Evolutionary conservation across 2,329 filamentous ascomycete genomes (phyloP).

Genomic region (Diplodia intermedia): DNA sequence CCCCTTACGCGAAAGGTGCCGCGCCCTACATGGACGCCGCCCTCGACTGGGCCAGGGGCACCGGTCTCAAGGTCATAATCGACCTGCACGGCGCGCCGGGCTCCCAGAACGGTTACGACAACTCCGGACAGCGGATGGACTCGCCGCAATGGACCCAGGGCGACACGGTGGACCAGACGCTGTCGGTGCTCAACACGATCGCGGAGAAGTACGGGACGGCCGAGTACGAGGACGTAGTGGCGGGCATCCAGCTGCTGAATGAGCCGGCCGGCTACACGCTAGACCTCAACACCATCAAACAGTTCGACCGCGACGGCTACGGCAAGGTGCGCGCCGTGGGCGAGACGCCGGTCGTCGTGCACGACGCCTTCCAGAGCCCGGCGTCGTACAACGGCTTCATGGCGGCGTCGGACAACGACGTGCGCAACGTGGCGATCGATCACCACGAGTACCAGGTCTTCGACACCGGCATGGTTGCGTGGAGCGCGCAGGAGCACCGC

Average conservation of each 20-base stretch:
- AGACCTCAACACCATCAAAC: slow-evolving; percentile 54
- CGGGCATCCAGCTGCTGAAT: slow-evolving; percentile 64
- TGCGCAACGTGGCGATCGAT: slow-evolving; percentile 66
- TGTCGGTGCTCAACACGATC: slow-evolving; percentile 64
- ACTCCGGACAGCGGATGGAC: slow-evolving; percentile 60
- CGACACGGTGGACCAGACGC: slow-evolving; percentile 57
- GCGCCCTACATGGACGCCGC: slow-evolving; percentile 62
- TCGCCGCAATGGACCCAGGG: slow-evolving; percentile 56
- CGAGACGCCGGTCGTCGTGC: slow-evolving; percentile 62
- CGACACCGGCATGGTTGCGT: slow-evolving; percentile 57
- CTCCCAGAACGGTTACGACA: slow-evolving; percentile 68
- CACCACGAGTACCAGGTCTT: slow-evolving; percentile 75
- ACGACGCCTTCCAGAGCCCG: slow-evolving; percentile 63
- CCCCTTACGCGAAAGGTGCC: slow-evolving; percentile 61
- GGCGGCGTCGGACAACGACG: slow-evolving; percentile 54
- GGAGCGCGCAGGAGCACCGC: slow-evolving; percentile 61
- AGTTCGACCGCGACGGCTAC: slow-evolving; percentile 64
- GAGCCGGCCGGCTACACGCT: slow-evolving; percentile 61
- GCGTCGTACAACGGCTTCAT: slow-evolving; percentile 68
- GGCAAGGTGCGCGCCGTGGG: slow-evolving; percentile 55
- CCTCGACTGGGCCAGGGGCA: slow-evolving; percentile 62
- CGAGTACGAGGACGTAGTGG: slow-evolving; percentile 64
- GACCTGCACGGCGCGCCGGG: slow-evolving; percentile 62
- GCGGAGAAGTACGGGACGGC: slow-evolving; percentile 63
- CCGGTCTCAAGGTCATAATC: slow-evolving; percentile 63